phyloP scores from a whole-genome alignment of 2,329 filamentous ascomycete genomes.

The Trichoderma sp. region DNA sequence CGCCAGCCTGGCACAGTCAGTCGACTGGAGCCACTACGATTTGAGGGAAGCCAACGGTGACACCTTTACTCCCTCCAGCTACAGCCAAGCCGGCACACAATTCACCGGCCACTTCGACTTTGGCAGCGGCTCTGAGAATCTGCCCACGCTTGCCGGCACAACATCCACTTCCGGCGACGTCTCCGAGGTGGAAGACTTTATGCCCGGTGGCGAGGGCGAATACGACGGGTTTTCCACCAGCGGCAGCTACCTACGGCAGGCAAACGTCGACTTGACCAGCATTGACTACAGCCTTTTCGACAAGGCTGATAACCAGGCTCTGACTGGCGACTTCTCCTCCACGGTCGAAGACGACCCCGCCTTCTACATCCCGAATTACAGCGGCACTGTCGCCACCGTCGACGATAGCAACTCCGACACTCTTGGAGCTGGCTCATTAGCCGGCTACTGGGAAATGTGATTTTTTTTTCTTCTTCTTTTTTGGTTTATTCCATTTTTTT shows the following conservation, averaged over 20 bases:
- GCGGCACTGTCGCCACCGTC: conserved; percentile 40
- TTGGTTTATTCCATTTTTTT: neutral
- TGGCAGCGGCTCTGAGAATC: conserved; percentile 54
- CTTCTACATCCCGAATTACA: conserved; percentile 53
- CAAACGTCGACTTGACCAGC: conserved; percentile 47
- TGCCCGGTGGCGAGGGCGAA: conserved; percentile 50
- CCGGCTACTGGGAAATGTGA: conserved; percentile 43
- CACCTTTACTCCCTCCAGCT: conserved; percentile 55
- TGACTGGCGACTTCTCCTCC: conserved; percentile 48
- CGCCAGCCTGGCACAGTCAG: conserved; percentile 58
- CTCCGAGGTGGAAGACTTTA: conserved; percentile 65
- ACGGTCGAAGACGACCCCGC: conserved; percentile 55
- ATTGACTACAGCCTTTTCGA: conserved; percentile 61
- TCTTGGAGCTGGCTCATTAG: conserved; percentile 36
- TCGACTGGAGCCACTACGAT: conserved; percentile 52
- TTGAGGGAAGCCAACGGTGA: conserved; percentile 48
- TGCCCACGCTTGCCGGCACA: conserved; percentile 56
- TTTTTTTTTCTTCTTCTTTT: neutral
- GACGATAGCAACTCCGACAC: conserved; percentile 43
- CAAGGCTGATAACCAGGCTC: conserved; percentile 46
- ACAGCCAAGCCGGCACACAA: conserved; percentile 54
- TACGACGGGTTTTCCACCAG: conserved; percentile 52
- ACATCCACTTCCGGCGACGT: conserved; percentile 67
- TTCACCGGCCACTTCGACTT: conserved; percentile 57
- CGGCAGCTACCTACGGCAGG: conserved; percentile 50